Conservation (phyloP, 2,329 filamentous ascomycete species). For the Aspergillus flavus region DNA sequence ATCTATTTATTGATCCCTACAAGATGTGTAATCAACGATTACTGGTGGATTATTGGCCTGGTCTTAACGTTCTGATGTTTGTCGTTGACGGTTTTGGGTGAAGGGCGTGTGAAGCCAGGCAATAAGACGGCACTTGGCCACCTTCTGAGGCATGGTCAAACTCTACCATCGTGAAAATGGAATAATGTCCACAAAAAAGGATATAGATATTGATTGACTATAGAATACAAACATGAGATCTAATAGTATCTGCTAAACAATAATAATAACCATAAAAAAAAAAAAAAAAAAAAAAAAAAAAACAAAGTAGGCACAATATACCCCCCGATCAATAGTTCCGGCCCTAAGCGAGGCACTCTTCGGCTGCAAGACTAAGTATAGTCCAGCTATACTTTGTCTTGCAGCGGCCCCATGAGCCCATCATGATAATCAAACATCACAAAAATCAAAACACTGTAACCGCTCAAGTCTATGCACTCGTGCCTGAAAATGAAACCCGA, state of each 20-base stretch:
- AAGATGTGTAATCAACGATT: background rate
- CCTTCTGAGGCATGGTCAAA: background rate
- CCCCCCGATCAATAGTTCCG: conserved; percentile 11
- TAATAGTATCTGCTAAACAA: background rate
- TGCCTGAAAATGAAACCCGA: conserved; percentile 3
- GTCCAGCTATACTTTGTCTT: conserved; percentile 11
- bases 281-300: background rate
- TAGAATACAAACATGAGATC: background rate
- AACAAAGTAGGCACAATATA: background rate
- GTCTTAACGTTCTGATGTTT: background rate
- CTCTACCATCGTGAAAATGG: background rate
- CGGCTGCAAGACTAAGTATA: conserved; percentile 13
- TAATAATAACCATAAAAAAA: background rate
- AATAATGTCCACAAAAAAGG: background rate
- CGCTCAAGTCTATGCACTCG: conserved; percentile 6
- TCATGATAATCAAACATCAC: conserved; percentile 13
- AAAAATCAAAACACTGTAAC: conserved; percentile 12
- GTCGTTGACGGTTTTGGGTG: background rate
- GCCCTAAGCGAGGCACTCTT: conserved; percentile 17
- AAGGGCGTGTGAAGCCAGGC: background rate
- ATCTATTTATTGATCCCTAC: background rate
- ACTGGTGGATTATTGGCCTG: conserved; percentile 1
- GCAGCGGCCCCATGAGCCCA: conserved; percentile 19
- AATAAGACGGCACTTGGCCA: background rate
- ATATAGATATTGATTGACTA: background rate